Base-by-base conservation (phyloP, 2,329 filamentous ascomycete species). In the Acarospora socialis region DNA sequence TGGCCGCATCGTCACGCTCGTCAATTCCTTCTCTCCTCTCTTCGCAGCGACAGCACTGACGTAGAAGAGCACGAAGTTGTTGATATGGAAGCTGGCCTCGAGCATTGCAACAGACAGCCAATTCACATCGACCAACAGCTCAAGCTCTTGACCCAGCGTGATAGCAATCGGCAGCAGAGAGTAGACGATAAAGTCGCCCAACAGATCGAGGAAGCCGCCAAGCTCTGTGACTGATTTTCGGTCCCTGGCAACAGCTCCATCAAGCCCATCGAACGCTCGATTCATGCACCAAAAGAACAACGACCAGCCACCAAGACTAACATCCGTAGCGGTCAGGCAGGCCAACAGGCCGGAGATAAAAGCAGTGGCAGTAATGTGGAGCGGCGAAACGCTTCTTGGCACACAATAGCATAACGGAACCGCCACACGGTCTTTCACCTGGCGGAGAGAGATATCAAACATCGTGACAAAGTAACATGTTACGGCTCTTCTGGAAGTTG, bases 1-100 rank as follows among this genome's bases (percentile, higher is more conserved):
- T 13, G 47, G 47, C 28, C 37, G 37, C 47, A 49, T 49, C 19
- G 40, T 36, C 2, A 50, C 32, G 28, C 46, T 48, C 1, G 47
- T 50, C 38, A 50, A 38, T 29, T 50, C 47, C 17, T 39, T 40
- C n/a, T 33, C 27, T 7, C 23, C 32, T 28, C 37, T 39, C 33
- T 48, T 46, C 36, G 42, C 46, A 3, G 38, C 32, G 7, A 49
- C 23, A 7, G 45, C 46, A 10, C 43, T 46, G 17, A 45, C 18
- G 30, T 44, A 50, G 34, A 50, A 50, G 19, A 50, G 31, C 4
- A 50, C 42, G 36, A 50, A 50, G 32, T 50, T 50, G 33, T 49
- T 50, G 18, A 50, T 35, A 31, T 49, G 45, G 33, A 50, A 48
- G 7, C 35, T 39, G 3, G 42, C 38, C 23, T 50, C 47, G 3